Conservation (phyloP, 164 flowering plant genomes). For the Berberis vulgaris region DNA sequence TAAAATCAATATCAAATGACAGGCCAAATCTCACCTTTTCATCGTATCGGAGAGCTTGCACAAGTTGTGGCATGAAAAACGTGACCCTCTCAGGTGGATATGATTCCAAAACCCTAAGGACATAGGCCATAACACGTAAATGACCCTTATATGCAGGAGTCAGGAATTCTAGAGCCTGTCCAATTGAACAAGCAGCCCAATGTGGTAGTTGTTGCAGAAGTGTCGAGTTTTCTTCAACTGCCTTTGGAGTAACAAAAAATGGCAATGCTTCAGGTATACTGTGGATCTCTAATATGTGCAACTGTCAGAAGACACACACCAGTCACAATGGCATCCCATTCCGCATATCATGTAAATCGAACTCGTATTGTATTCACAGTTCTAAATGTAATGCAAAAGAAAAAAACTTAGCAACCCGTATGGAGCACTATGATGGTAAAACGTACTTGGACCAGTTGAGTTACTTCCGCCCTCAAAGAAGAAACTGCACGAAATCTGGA, state of each 20-base stretch:
- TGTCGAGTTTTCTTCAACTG: slow-evolving; percentile 79
- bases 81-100: slow-evolving; percentile 96
- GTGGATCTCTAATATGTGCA: slow-evolving; percentile 68
- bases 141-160: slow-evolving; percentile 94
- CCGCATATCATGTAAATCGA: no score
- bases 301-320: slow-evolving; percentile 31
- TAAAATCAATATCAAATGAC: no score
- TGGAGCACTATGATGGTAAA: neutral
- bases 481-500: slow-evolving; percentile 68
- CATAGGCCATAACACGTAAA: slow-evolving; percentile 98
- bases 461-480: slow-evolving; percentile 63
- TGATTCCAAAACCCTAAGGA: slow-evolving; percentile 89
- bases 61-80: slow-evolving; percentile 98
- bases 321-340: neutral
- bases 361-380: no score
- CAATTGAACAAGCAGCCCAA: slow-evolving; percentile 98
- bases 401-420: no score
- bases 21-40: slow-evolving; percentile 50
- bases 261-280: slow-evolving; percentile 87
- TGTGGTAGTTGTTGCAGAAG: slow-evolving; percentile 92
- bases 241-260: slow-evolving; percentile 95
- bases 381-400: no score
- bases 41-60: slow-evolving; percentile 90
- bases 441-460: slow-evolving; percentile 74
- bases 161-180: slow-evolving; percentile 92